Percentiles rank a stretch among this genome's conserved stretches.
Evolutionary conservation across 2,329 filamentous ascomycete genomes (phyloP).

Genomic region (Bipolaris oryzae): DNA sequence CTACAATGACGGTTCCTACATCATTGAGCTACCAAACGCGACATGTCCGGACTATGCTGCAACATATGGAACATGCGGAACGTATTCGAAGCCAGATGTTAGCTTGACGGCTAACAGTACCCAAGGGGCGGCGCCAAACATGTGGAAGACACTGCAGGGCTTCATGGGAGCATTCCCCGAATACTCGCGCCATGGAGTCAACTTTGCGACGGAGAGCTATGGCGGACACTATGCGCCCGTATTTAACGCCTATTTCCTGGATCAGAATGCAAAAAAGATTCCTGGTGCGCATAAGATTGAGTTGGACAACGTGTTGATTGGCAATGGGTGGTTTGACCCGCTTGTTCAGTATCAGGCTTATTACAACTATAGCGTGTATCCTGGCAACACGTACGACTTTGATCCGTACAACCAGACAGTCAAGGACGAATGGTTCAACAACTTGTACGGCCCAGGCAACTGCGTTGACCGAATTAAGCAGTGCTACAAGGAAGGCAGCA

Average conservation of each 20-base stretch:
- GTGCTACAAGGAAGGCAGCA: conserved; percentile 59
- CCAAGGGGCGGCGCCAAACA: conserved; percentile 60
- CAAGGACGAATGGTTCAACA: conserved; percentile 62
- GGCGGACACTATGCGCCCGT: conserved; percentile 65
- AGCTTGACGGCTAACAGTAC: conserved; percentile 61
- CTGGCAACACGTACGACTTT: conserved; percentile 64
- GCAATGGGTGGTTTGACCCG: conserved; percentile 65
- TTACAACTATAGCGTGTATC: conserved; percentile 63
- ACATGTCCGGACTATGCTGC: conserved; percentile 59
- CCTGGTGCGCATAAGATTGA: conserved; percentile 56
- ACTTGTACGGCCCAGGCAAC: conserved; percentile 65
- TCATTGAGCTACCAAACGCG: conserved; percentile 55
- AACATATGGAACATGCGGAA: conserved; percentile 56
- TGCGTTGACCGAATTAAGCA: conserved; percentile 63
- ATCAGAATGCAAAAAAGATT: conserved; percentile 54
- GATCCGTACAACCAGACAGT: conserved; percentile 58
- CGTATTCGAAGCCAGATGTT: conserved; percentile 60
- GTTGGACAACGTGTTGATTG: conserved; percentile 59
- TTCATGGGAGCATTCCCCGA: conserved; percentile 66
- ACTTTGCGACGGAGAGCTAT: conserved; percentile 63
- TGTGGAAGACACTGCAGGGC: conserved; percentile 67
- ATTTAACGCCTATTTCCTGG: conserved; percentile 58
- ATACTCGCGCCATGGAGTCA: conserved; percentile 56
- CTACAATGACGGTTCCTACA: conserved; percentile 44
- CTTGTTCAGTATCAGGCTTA: conserved; percentile 61